Evolutionary conservation across 495 filamentous ascomycete species (phyloP), one percentile per base, ranked within the genome.

Genomic region (Choiromyces venosus): DNA sequence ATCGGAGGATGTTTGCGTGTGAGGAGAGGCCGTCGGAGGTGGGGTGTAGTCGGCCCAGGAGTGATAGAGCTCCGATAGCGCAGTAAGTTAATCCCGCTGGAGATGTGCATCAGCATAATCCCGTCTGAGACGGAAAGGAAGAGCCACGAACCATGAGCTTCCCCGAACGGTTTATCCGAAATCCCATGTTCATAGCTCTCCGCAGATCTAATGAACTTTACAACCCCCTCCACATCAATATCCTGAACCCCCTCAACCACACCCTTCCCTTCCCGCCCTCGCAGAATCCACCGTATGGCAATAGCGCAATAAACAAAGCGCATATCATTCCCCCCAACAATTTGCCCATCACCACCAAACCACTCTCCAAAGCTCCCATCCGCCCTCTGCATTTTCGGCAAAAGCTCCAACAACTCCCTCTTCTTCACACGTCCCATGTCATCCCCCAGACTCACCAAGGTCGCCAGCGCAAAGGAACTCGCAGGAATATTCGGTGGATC

Each of bases 341-440:
- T 85, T 38, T 82, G 83, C 35, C 87, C 81, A 56, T 86, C 84
- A 18, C 87, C 86, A 18, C 92, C 9, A 6, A 94, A 76, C 37
- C 90, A 85, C 82, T 99, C 93, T 2, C 94, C 96, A 83, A 99
- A 99, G 77, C 93, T 94, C 19, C 95, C 95, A 81, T 97, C 91
- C 2, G 83, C 82, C 19, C 93, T 87, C 86, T 99, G 95, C 83
- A 97, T 78, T 72, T 83, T 87, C 70, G 84, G 86, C 68, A 99
- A 84, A 91, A 93, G 96, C 42, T 82, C 79, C 73, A 97, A 82
- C 77, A 90, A 91, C 71, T 87, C 87, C 65, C 77, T 84, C 71
- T 91, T 87, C 78, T 90, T 88, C 25, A 98, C 88, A 9, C 90
- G 72, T n/a, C 42, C 73, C 67, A 76, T 18, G 73, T 66, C 52